Evolutionary conservation across 2,329 filamentous ascomycete genomes (phyloP).

Genomic region (Shiraia sp.): DNA sequence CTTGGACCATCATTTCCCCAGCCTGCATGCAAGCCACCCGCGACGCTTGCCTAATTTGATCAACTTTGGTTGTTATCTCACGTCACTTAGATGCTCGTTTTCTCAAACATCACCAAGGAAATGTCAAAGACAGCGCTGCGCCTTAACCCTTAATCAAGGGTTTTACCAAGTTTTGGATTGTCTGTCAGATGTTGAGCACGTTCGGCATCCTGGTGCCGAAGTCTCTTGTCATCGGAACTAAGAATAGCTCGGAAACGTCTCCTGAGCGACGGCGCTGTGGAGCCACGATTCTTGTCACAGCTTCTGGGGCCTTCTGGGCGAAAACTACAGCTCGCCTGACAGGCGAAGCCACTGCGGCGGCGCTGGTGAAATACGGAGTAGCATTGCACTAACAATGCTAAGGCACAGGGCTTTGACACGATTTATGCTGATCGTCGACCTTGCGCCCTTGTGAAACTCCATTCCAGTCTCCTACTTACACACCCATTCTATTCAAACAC

Average conservation of each 20-base stretch:
- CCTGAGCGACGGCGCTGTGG: slow-evolving; percentile 22
- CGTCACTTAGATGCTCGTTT: too few species aligned
- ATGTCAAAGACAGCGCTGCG: too few species aligned
- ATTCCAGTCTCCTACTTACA: not conserved
- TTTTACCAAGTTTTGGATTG: too few species aligned
- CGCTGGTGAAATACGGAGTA: slow-evolving; percentile 6
- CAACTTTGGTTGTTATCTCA: too few species aligned
- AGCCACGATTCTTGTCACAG: slow-evolving; percentile 10
- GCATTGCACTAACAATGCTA: slow-evolving; percentile 5
- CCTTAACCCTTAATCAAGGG: too few species aligned
- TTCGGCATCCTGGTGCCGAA: too few species aligned
- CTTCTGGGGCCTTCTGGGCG: not conserved
- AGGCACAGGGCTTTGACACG: not conserved
- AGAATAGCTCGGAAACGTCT: slow-evolving; percentile 17
- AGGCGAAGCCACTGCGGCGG: slow-evolving; percentile 3
- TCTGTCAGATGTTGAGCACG: too few species aligned
- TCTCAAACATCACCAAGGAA: too few species aligned
- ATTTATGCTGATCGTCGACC: slow-evolving; percentile 3
- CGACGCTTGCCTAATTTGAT: too few species aligned
- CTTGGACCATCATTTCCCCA: not conserved
- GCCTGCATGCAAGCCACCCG: not conserved
- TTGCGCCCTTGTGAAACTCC: not conserved
- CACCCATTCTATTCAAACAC: not conserved
- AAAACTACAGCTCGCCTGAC: too few species aligned
- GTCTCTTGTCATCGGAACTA: too few species aligned